Base-by-base conservation (phyloP, 495 filamentous ascomycete genomes). In the Aspergillus nanangensis region DNA sequence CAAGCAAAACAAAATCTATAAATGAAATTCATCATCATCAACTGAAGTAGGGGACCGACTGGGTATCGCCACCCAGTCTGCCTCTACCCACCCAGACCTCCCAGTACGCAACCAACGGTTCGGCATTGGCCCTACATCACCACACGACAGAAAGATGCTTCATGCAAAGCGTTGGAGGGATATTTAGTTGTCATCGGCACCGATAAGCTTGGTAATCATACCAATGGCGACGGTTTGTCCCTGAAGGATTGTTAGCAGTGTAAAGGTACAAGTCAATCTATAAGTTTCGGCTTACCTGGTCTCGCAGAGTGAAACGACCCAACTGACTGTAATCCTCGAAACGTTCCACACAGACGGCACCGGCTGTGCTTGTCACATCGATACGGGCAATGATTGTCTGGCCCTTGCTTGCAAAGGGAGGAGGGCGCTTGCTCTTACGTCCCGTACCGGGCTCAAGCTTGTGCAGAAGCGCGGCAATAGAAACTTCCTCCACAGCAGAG, bases 211-310 rank as follows among this genome's bases (percentile, higher is more conserved):
- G 38, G 84, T 95, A 62, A 96, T 90, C 78, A 95, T 96, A 62
- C 90, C 90, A 65, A 96, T 96, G 33, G 90, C 90, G 68, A 96
- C 90, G 3, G 90, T 96, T 88, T 95, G 89, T 44, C 90, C 90
- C 87, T 90, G 48, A 14, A 39, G 40, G 14, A 15, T 33, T 33
- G 38, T 63, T 47, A 57, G 11, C 7, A 29, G 11, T 29, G 7
- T 7, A 29, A 5, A 11, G 27, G 51, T 56, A 50, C 64, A 41
- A 4, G 37, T 15, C 10, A 22, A 24, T 8, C 15, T 19, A 50
- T 2, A 41, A 19, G 18, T 5, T 29, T 20, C 27, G 8, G 47
- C 75, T 60, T 67, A 94, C 90, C 75, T 95, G 90, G 59, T 96
- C 92, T 73, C 93, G 78, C 45, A 98, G 75, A 4, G 93, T 97